Base-by-base conservation (phyloP, 345 rosid species). In the Litchi chinensis region DNA sequence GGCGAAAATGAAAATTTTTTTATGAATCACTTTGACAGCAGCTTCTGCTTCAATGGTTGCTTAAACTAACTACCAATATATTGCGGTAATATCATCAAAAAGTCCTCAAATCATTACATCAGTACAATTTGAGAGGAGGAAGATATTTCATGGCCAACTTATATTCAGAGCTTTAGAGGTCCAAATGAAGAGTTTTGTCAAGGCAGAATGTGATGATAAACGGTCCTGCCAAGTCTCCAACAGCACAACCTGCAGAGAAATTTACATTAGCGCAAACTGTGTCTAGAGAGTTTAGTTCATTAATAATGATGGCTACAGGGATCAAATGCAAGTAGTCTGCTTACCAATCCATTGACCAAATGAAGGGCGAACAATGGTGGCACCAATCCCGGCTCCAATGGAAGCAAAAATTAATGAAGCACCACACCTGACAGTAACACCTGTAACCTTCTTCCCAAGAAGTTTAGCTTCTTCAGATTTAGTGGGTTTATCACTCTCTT, bases 271-370 rank as follows among this genome's bases (percentile, higher is more conserved):
- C 44, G 40, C 39, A 41, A 13, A 15, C 57, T 18, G 15, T 65
- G 39, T 5, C 5, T 18, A 8, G 1, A 60, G 56, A 16, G 77
- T 15, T 64, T 32, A 41, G n/a, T 71, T 82, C 37, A 10, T 65
- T 26, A 26, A 10, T 19, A 41, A 8, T 1, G 48, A 57, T 6
- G 76, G 48, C 21, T 63, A 7, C 24, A 43, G 43, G 43, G 12
- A 22, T 48, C 28, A 26, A 65, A 46, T 41, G 15, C 3, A 21
- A 43, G 28, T 19, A 50, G 41, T 74, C 73, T 68, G 77, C 86
- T 89, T 90, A 96, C 99, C 99, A 16, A 96, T 91, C 98, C 99
- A 94, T 54, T 94, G 99, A 28, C 99, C 99, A 0, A 78, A 48
- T 54, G 94, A 91, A 75, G 99, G 99, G 41, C 95, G 95, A 68